Conservation (phyloP, 2,329 filamentous ascomycete genomes). For the Xylariaceae sp. region DNA sequence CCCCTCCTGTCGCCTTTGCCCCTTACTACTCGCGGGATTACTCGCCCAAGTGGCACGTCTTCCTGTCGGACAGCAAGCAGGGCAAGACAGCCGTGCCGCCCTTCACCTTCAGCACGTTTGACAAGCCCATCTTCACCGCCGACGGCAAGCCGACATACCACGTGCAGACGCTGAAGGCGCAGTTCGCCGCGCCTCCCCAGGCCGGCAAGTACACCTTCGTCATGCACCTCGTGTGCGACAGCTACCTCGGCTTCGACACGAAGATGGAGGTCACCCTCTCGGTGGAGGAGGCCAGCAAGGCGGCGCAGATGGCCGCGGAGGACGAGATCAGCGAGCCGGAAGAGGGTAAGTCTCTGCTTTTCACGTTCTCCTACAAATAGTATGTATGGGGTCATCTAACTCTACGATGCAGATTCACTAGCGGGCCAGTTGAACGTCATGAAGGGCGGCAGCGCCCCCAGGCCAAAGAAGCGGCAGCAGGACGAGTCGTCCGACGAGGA, state of each 20-base stretch:
- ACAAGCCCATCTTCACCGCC: slow-evolving; percentile 76
- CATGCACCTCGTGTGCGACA: slow-evolving; percentile 89
- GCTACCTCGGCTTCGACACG: slow-evolving; percentile 88
- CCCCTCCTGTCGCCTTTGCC: slow-evolving; percentile 80
- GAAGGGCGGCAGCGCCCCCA: slow-evolving; percentile 58
- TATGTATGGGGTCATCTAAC: slow-evolving; percentile 20
- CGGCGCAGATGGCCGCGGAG: slow-evolving; percentile 69
- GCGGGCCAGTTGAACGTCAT: slow-evolving; percentile 86
- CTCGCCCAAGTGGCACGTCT: slow-evolving; percentile 86
- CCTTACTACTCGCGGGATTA: slow-evolving; percentile 87
- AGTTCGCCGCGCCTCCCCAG: slow-evolving; percentile 91
- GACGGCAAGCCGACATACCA: slow-evolving; percentile 84
- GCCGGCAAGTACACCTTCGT: slow-evolving; percentile 90
- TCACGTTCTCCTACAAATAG: not conserved
- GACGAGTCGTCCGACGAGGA: slow-evolving; percentile 60
- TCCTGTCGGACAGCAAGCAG: slow-evolving; percentile 88
- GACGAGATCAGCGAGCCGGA: slow-evolving; percentile 98
- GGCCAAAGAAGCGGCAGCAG: slow-evolving; percentile 46
- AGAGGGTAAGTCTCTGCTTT: slow-evolving; percentile 62
- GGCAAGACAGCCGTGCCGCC: slow-evolving; percentile 95
- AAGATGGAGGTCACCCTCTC: slow-evolving; percentile 84
- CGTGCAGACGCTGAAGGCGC: slow-evolving; percentile 93
- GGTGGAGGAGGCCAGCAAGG: slow-evolving; percentile 84
- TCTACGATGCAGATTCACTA: slow-evolving; percentile 37
- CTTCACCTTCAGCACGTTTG: slow-evolving; percentile 89